Evolutionary conservation across 2,329 filamentous ascomycete species (phyloP), one percentile per base, ranked within the genome.

Genomic region (Gyromitra esculenta): DNA sequence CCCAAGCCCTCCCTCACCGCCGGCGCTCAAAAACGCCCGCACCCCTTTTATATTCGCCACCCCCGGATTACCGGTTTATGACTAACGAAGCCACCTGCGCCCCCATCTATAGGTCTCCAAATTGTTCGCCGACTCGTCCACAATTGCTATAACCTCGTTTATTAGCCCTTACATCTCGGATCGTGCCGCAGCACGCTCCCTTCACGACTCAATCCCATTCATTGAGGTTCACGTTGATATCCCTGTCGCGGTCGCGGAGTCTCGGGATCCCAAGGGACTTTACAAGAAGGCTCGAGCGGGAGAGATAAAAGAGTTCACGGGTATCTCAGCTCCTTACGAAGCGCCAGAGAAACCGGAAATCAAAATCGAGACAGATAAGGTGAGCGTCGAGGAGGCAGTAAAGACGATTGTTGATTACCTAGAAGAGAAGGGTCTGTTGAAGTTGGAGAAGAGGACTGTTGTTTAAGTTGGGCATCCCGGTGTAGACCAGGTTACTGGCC

Each of bases 261-360:
- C 95, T 88, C 90, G 96, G 79, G 96, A 99, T 83, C 96, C 96
- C 63, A 99, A 99, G 89, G 96, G 95, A 4, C 86, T 98, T 77
- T 99, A 99, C 86, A 97, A 97, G 88, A 97, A 97, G 89, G 96
- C 96, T 11, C 87, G 95, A 57, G 91, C 92, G 66, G 96, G 96
- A 57, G 90, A 96, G 84, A 98, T 98, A 85, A 96, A 96, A 85
- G 93, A 98, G 81, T 99, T 99, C 83, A 99, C 96, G 0, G 96
- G 96, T 72, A 93, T 98, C 82, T 94, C 91, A 80, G 77, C 73
- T 4, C 96, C 96, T 1, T 99, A 99, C 83, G 96, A 99, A 88
- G 92, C 90, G 77, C 96, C 96, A 4, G 86, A 91, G 83, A 89
- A 90, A 75, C 89, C 96, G 0, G 96, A 99, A 87, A 92, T 99